Conservation (phyloP, 2,329 filamentous ascomycete species). For the Penicillium vulpinum region DNA sequence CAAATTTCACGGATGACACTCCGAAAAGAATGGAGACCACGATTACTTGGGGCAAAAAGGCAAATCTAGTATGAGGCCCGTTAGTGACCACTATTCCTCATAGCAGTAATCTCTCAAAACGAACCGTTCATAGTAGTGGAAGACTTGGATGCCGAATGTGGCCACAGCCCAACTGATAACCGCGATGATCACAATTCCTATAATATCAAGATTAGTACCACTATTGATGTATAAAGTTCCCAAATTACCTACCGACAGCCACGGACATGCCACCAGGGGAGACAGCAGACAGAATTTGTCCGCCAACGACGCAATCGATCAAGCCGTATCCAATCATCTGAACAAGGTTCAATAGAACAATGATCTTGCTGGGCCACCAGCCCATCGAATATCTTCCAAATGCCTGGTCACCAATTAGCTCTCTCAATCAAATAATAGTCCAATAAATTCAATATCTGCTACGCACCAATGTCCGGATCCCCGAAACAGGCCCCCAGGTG, state of each 20-base stretch:
- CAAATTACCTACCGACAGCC: slow-evolving; percentile 54
- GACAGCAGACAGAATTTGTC: slow-evolving; percentile 68
- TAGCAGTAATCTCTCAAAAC: slow-evolving; percentile 10
- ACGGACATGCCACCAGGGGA: slow-evolving; percentile 60
- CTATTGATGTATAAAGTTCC: too few species aligned
- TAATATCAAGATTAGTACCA: slow-evolving; percentile 9
- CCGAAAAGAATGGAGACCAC: slow-evolving; percentile 64
- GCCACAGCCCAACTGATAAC: slow-evolving; percentile 64
- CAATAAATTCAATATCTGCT: neutral
- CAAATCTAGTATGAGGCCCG: slow-evolving; percentile 46
- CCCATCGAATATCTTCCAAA: slow-evolving; percentile 64
- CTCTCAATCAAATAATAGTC: neutral
- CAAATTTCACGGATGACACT: slow-evolving; percentile 61
- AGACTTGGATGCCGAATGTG: slow-evolving; percentile 66
- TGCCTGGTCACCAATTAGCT: slow-evolving; percentile 38
- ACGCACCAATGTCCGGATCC: slow-evolving; percentile 61
- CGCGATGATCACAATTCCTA: slow-evolving; percentile 62
- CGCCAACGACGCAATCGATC: slow-evolving; percentile 66
- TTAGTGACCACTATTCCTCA: neutral
- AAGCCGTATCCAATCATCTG: slow-evolving; percentile 63
- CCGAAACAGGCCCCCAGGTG: slow-evolving; percentile 61
- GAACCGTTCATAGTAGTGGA: slow-evolving; percentile 67
- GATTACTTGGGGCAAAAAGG: slow-evolving; percentile 64
- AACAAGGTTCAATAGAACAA: slow-evolving; percentile 63
- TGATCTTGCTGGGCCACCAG: slow-evolving; percentile 65